A percentile compares a stretch with the other conserved stretches of the same genome.
Conservation (phyloP, 2,329 filamentous ascomycete genomes). For the Verticillium tricorpus region DNA sequence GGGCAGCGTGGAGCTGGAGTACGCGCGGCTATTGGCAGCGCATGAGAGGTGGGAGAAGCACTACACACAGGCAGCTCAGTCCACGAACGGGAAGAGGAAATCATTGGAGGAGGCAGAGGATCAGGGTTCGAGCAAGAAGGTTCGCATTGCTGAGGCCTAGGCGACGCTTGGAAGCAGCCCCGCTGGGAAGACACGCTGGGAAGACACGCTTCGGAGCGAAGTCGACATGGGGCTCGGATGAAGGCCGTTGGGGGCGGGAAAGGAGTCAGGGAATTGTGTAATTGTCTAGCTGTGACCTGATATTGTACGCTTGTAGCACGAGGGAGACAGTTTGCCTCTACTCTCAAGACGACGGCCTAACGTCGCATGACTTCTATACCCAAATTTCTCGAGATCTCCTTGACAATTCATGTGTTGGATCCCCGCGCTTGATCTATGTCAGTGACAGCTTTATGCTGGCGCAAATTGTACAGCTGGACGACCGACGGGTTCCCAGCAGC, state of each 20-base stretch:
- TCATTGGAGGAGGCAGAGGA: conserved; percentile 21
- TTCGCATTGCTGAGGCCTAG: conserved; percentile 26
- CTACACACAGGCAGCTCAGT: conserved; percentile 15
- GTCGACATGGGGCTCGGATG: not conserved
- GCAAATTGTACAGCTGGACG: too few relatives aligned
- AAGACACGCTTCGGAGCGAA: not conserved
- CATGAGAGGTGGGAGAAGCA: conserved; percentile 33
- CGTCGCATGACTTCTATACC: not conserved
- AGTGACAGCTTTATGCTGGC: too few relatives aligned
- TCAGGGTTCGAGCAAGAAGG: conserved; percentile 38
- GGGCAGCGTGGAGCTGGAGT: conserved; percentile 65
- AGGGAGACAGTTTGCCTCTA: not conserved
- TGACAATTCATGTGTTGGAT: too few relatives aligned
- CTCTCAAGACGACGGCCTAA: not conserved
- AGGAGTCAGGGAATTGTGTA: not conserved
- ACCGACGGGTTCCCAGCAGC: too few relatives aligned
- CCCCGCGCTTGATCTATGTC: too few relatives aligned
- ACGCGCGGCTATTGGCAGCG: conserved; percentile 57
- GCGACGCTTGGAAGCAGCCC: not conserved
- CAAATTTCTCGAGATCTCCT: not conserved
- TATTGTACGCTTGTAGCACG: not conserved
- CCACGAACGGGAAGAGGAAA: conserved; percentile 42
- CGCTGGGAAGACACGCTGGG: too few relatives aligned
- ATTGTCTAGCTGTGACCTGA: not conserved
- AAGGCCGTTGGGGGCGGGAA: too few relatives aligned